Conservation (phyloP, 768 basidiomycete genomes). For the Xanthoconium purpureum region DNA sequence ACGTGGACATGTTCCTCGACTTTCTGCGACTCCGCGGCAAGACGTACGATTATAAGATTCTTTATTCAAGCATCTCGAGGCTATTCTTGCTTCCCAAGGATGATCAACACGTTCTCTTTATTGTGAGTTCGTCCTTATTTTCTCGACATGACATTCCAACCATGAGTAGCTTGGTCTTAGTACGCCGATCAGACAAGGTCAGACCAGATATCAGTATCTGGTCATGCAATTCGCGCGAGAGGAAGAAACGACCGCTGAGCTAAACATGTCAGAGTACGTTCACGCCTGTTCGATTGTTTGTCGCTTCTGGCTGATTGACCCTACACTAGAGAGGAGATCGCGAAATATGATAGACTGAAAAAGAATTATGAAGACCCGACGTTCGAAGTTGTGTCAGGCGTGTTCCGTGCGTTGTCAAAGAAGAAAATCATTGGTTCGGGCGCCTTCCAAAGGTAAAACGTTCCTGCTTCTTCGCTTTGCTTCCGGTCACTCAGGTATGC, state of each 20-base stretch:
- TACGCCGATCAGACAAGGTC: constrained; percentile 94
- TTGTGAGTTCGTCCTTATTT: constrained; percentile 51
- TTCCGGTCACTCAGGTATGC: background rate
- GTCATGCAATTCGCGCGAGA: constrained; percentile 98
- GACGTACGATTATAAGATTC: constrained; percentile 98
- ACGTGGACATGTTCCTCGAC: constrained; percentile 96
- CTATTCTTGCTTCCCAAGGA: constrained; percentile 96
- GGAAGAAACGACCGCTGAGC: constrained; percentile 93
- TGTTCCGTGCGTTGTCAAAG: constrained; percentile 86
- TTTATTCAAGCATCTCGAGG: constrained; percentile 81
- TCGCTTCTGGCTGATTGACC: background rate
- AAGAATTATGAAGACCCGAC: constrained; percentile 94
- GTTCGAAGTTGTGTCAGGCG: constrained; percentile 89
- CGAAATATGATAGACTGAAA: constrained; percentile 79
- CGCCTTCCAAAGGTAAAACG: constrained; percentile 73
- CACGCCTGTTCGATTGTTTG: background rate
- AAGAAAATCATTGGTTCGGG: constrained; percentile 91
- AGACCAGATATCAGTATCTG: constrained; percentile 95
- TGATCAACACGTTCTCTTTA: constrained; percentile 92
- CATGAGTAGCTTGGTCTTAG: constrained; percentile 76
- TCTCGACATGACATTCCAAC: constrained; percentile 1
- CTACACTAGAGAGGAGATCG: constrained; percentile 63
- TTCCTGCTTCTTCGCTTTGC: no score
- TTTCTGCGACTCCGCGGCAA: constrained; percentile 96
- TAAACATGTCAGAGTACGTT: constrained; percentile 88